These are phyloP conservation scores for Aspergillus panamensis DNA, from an alignment of 495 filamentous ascomycete genomes.

Conservation along the genomic window DNA sequence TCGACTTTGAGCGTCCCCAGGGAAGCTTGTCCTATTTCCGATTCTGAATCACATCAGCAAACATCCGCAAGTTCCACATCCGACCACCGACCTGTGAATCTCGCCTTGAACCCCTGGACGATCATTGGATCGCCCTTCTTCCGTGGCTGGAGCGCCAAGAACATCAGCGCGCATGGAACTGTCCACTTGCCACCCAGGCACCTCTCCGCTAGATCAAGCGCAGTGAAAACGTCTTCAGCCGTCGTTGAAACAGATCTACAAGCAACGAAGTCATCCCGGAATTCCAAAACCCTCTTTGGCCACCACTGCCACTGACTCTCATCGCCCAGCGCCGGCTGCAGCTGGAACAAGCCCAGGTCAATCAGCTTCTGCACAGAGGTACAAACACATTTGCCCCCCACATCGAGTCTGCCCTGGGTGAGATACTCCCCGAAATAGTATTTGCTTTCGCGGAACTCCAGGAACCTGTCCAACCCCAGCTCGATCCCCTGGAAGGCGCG, in stretches of 20 bases:
- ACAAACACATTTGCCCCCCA: slow-evolving; percentile 20
- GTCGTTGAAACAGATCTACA: neutral
- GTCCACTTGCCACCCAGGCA: slow-evolving; percentile 7
- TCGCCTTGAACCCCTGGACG: slow-evolving; percentile 1
- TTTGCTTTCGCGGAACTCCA: slow-evolving; percentile 4
- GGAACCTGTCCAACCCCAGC: slow-evolving; percentile 13
- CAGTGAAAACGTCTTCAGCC: neutral
- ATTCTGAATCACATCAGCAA: neutral
- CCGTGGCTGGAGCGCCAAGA: slow-evolving; percentile 10
- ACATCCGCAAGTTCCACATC: neutral
- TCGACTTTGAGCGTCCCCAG: neutral
- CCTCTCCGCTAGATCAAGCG: neutral
- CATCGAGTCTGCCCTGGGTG: slow-evolving; percentile 33
- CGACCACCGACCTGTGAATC: slow-evolving; percentile 1
- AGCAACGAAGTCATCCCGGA: neutral
- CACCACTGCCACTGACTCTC: slow-evolving; percentile 7
- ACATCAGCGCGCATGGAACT: slow-evolving; percentile 5
- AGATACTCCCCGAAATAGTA: slow-evolving; percentile 39
- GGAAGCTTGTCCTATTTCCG: neutral
- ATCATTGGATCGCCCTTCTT: neutral
- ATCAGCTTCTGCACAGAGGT: slow-evolving; percentile 11
- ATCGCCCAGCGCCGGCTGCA: slow-evolving; percentile 10
- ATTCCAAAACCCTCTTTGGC: slow-evolving; percentile 10
- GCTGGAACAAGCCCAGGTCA: slow-evolving; percentile 4
- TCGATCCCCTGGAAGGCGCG: slow-evolving; percentile 20